Conservation (phyloP, 1,139 yeast species). For the Candida anutae region DNA sequence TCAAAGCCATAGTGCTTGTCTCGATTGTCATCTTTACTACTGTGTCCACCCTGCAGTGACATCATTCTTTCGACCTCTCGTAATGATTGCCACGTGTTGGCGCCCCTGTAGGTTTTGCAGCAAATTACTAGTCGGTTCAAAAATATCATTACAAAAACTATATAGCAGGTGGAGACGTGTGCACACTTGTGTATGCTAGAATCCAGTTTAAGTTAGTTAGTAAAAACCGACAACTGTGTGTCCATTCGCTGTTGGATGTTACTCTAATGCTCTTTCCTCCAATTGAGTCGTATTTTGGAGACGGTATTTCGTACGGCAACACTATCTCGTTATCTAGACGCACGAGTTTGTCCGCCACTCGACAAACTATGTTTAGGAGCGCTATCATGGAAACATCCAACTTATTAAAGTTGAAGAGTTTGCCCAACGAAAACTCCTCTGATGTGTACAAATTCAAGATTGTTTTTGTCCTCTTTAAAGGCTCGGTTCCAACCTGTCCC, state of each 20-base stretch:
- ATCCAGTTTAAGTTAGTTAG: conserved; percentile 63
- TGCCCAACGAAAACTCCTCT: conserved; percentile 62
- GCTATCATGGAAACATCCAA: conserved; percentile 76
- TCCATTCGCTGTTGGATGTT: conserved; percentile 79
- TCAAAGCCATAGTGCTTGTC: too few relatives aligned
- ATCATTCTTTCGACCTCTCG: too few relatives aligned
- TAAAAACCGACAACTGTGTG: conserved; percentile 76
- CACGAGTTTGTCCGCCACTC: conserved; percentile 45
- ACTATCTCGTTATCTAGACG: conserved; percentile 49
- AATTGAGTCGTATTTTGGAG: conserved; percentile 47
- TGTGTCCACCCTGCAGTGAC: too few relatives aligned
- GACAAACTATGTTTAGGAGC: conserved; percentile 52
- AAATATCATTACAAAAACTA: too few relatives aligned
- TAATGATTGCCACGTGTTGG: too few relatives aligned
- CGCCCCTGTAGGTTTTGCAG: background rate
- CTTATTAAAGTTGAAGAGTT: conserved; percentile 61
- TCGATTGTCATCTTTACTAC: too few relatives aligned
- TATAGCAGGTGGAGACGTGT: conserved; percentile 13
- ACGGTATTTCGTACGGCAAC: conserved; percentile 56
- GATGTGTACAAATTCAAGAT: conserved; percentile 48
- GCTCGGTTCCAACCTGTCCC: conserved; percentile 1
- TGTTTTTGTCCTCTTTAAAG: conserved; percentile 11
- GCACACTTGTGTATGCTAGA: conserved; percentile 34
- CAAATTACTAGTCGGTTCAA: too few relatives aligned
- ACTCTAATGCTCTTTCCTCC: conserved; percentile 74